phyloP scores from a whole-genome alignment of 495 filamentous ascomycete genomes.

The Neurospora intermedia region DNA sequence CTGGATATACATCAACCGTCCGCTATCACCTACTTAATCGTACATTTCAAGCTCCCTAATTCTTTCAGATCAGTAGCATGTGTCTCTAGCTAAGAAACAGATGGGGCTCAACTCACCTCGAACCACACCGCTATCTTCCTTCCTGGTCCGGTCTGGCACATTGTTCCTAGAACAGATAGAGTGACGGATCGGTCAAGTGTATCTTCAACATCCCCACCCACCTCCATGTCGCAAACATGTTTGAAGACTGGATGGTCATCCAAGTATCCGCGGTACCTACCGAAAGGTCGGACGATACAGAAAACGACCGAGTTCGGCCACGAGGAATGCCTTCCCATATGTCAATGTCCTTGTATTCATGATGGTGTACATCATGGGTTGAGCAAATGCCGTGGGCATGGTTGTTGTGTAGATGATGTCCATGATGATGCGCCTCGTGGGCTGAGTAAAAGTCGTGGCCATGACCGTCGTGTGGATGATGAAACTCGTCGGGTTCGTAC shows the following conservation, averaged over 20 bases:
- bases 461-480: not conserved
- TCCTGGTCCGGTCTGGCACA: not conserved
- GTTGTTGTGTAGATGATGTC: not conserved
- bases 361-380: not conserved
- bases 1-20: no score
- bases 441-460: not conserved
- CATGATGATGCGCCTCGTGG: not conserved
- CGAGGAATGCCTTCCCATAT: not conserved
- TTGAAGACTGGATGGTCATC: not conserved
- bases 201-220: not conserved
- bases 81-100: not conserved
- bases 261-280: not conserved
- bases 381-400: not conserved
- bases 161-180: not conserved
- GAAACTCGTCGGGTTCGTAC: not conserved
- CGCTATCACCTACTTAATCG: not conserved
- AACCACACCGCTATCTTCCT: not conserved
- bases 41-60: not conserved
- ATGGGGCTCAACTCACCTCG: not conserved
- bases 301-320: not conserved
- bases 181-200: not conserved
- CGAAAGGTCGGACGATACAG: not conserved
- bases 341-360: not conserved
- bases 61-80: not conserved
- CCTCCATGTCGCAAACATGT: not conserved